Conservation (phyloP, 176 grass and related monocot species). For the Canna indica region DNA sequence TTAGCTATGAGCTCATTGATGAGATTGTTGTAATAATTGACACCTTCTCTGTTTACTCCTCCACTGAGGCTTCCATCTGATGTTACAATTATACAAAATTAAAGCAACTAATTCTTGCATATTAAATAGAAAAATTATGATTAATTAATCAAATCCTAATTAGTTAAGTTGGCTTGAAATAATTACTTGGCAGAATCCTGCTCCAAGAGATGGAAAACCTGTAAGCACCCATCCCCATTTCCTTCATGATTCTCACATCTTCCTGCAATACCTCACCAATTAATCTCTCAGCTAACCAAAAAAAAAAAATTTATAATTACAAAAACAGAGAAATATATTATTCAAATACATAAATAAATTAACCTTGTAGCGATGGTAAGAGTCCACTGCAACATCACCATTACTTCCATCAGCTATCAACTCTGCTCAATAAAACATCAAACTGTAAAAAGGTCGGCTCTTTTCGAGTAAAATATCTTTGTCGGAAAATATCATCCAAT, state of each 20-base stretch:
- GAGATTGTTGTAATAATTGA: constrained; percentile 54
- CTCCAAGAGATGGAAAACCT: constrained; percentile 54
- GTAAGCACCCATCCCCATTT: constrained; percentile 55
- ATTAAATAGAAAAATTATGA: no score
- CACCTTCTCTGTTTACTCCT: constrained; percentile 46
- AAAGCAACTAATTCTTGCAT: no score
- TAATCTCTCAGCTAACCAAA: background rate
- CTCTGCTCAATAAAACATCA: constrained; percentile 22
- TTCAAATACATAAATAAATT: background rate
- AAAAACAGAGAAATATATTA: background rate
- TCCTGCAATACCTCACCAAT: constrained; percentile 26
- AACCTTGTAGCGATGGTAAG: constrained; percentile 60
- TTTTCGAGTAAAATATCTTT: no score
- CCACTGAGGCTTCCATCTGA: constrained; percentile 44
- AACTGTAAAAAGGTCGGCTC: no score
- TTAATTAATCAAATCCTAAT: no score
- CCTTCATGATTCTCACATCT: constrained; percentile 30
- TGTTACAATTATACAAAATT: background rate
- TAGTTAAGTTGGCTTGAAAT: background rate
- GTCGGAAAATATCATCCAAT: background rate
- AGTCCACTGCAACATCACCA: constrained; percentile 45
- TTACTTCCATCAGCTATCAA: constrained; percentile 38
- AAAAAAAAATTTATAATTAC: background rate
- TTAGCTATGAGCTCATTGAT: constrained; percentile 43
- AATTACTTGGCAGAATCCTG: constrained; percentile 51